These are phyloP conservation scores for Apiotrichum brassicae DNA, from an alignment of 1,284 basidiomycete genomes.

Conservation along the genomic window DNA sequence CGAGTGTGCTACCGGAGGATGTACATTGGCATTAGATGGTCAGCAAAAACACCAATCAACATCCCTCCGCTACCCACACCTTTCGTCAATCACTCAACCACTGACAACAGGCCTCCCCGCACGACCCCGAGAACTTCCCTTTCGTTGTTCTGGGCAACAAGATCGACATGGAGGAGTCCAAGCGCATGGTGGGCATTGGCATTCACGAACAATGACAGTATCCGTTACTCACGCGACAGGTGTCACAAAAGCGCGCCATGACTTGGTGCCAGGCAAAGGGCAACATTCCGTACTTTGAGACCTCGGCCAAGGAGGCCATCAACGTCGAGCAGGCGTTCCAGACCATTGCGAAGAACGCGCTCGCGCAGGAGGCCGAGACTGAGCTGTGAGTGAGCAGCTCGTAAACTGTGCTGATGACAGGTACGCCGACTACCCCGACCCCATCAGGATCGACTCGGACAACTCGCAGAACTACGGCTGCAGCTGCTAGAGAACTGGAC, in stretches of 20 bases:
- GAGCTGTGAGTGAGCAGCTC: conserved; percentile 63
- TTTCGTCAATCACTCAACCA: no score
- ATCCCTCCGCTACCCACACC: no score
- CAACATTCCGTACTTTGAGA: conserved; percentile 99
- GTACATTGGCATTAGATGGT: no score
- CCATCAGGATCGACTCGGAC: conserved; percentile 93
- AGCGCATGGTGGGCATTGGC: conserved; percentile 69
- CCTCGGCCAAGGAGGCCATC: conserved; percentile 98
- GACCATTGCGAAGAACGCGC: conserved; percentile 95
- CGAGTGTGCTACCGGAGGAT: no score
- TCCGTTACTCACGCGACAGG: conserved; percentile 51
- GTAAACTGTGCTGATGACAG: conserved; percentile 48
- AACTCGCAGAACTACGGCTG: conserved; percentile 86
- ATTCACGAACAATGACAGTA: not conserved
- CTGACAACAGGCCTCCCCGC: conserved; percentile 71
- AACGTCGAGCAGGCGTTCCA: conserved; percentile 99
- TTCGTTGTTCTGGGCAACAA: conserved; percentile 99
- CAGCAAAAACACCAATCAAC: no score
- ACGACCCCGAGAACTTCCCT: conserved; percentile 98
- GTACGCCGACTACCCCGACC: conserved; percentile 98
- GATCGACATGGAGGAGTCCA: conserved; percentile 99
- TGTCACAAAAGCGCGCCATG: conserved; percentile 99
- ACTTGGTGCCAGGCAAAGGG: conserved; percentile 99
- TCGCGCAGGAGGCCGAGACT: conserved; percentile 94
- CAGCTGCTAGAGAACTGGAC: conserved; percentile 78